These are phyloP conservation scores for Aspergillus sp. DNA, from an alignment of 2,329 filamentous ascomycete species.

Conservation along the genomic window DNA sequence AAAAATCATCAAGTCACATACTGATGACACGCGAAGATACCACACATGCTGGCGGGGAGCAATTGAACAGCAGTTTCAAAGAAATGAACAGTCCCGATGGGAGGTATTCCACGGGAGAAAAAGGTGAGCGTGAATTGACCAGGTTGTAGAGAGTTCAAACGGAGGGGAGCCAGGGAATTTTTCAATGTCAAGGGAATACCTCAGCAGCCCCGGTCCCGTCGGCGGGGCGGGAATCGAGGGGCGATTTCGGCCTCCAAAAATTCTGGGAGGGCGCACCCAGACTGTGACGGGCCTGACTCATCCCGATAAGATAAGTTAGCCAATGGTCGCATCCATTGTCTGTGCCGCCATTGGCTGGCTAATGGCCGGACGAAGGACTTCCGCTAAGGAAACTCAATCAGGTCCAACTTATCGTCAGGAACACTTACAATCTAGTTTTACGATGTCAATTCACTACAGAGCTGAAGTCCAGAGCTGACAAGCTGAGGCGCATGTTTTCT, in stretches of 20 bases:
- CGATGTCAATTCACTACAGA: not conserved
- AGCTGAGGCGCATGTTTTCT: not conserved
- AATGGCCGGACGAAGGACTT: not conserved
- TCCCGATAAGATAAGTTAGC: constrained; percentile 32
- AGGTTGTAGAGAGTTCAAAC: not conserved
- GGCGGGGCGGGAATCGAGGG: constrained; percentile 25
- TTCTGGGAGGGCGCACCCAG: constrained; percentile 1
- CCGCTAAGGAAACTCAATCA: not conserved
- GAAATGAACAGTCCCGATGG: constrained; percentile 10
- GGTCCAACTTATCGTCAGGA: constrained; percentile 1
- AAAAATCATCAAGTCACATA: constrained; percentile 52
- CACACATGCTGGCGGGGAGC: constrained; percentile 71
- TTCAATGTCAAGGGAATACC: constrained; percentile 18
- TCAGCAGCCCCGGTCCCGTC: constrained; percentile 8
- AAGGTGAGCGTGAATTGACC: constrained; percentile 18
- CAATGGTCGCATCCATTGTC: too few relatives aligned
- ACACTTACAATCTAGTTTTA: constrained; percentile 2
- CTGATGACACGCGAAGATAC: constrained; percentile 94
- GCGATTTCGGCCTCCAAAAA: constrained; percentile 28
- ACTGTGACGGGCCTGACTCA: constrained; percentile 20
- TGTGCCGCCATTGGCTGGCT: constrained; percentile 9
- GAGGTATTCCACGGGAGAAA: constrained; percentile 24
- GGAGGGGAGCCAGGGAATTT: constrained; percentile 19
- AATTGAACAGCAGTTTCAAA: constrained; percentile 22
- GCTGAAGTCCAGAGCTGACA: not conserved